Conservation (phyloP, 176 grass and related monocot genomes). For the Oropetium thomaeum region DNA sequence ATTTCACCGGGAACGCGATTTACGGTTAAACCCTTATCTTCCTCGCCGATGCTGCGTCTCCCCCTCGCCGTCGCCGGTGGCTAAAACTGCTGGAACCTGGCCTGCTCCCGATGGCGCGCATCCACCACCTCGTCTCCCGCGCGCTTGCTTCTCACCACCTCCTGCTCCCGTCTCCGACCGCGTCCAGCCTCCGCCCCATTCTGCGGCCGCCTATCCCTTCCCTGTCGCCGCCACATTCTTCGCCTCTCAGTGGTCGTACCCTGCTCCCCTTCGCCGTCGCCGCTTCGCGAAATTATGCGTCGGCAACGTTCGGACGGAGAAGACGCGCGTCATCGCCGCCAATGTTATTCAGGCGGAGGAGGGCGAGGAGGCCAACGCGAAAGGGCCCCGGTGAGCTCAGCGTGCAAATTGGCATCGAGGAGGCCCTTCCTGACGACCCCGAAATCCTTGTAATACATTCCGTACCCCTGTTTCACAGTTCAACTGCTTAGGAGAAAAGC, state of each 20-base stretch:
- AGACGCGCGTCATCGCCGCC: constrained; percentile 25
- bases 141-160: constrained; percentile 27
- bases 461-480: not conserved
- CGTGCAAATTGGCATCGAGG: constrained; percentile 79
- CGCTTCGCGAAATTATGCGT: constrained; percentile 20
- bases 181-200: not conserved
- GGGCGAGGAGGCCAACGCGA: constrained; percentile 17
- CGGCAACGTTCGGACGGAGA: not conserved
- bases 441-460: constrained; percentile 48
- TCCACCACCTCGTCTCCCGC: constrained; percentile 42
- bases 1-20: not conserved
- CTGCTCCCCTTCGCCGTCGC: not conserved
- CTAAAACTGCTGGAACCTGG: constrained; percentile 10
- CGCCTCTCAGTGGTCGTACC: not conserved
- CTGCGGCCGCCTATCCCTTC: constrained; percentile 1
- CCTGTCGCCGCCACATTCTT: not conserved
- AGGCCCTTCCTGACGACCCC: constrained; percentile 64
- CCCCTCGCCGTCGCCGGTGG: not conserved
- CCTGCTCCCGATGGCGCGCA: constrained; percentile 39
- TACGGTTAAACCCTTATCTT: constrained; percentile 28
- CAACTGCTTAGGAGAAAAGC: not conserved
- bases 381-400: constrained; percentile 57
- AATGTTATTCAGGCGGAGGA: constrained; percentile 31
- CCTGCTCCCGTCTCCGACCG: not conserved
- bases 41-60: not conserved